Evolutionary conservation across 768 basidiomycete species (phyloP).

Genomic region (Stropharia rugosoannulata): DNA sequence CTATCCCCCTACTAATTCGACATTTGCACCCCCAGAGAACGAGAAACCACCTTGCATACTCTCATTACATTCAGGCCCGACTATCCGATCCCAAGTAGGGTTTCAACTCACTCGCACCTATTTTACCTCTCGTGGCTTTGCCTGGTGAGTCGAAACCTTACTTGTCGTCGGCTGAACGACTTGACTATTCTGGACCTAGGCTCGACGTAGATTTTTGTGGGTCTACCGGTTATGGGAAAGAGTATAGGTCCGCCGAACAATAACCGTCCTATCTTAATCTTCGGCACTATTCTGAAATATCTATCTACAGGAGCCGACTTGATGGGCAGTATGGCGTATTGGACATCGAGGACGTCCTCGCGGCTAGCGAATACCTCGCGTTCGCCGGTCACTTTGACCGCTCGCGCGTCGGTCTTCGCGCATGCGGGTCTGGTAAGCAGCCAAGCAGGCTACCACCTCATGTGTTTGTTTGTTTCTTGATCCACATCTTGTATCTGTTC

Average conservation of each 20-base stretch:
- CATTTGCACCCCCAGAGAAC: neutral
- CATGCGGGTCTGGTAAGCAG: neutral
- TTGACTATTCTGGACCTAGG: conserved; percentile 32
- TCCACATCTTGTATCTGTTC: neutral
- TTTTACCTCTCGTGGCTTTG: conserved; percentile 67
- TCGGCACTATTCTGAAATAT: conserved; percentile 25
- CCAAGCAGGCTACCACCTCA: neutral
- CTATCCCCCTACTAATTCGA: conserved; percentile 3
- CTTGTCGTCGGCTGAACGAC: neutral
- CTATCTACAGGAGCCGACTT: conserved; percentile 59
- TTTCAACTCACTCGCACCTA: conserved; percentile 52
- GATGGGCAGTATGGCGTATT: conserved; percentile 68
- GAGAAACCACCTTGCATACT: conserved; percentile 60
- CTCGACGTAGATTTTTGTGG: conserved; percentile 75
- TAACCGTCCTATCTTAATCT: neutral
- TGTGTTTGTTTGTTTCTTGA: neutral
- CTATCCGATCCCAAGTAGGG: conserved; percentile 38
- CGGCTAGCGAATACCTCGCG: conserved; percentile 48
- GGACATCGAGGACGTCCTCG: conserved; percentile 63
- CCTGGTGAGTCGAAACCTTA: conserved; percentile 42
- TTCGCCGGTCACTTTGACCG: neutral
- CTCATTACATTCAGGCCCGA: conserved; percentile 72
- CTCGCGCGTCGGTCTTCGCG: conserved; percentile 1
- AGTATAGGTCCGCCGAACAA: conserved; percentile 2
- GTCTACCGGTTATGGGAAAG: conserved; percentile 57